Percentiles rank a stretch among this genome's conserved stretches.
Evolutionary conservation across 345 rosid species (phyloP).

Genomic region (Eucalyptus curtisii): DNA sequence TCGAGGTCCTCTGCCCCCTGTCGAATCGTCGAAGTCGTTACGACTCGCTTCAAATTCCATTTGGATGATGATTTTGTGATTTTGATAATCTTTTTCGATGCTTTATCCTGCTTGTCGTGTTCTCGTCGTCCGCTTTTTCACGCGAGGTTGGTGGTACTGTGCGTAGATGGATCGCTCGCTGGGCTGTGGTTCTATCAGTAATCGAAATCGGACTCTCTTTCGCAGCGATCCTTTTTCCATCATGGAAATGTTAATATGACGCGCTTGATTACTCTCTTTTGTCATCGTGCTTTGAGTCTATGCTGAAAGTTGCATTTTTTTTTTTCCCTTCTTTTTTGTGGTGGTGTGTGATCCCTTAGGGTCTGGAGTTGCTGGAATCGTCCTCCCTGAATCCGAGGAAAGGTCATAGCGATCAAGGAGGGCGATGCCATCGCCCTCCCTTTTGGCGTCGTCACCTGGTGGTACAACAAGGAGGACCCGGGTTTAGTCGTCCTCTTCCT

Average conservation of each 20-base stretch:
- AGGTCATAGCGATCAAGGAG: conserved; percentile 59
- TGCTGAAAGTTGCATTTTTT: not conserved
- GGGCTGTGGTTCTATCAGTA: not conserved
- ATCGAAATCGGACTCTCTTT: not conserved
- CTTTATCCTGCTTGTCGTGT: no score
- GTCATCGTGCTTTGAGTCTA: not conserved
- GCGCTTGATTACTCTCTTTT: not conserved
- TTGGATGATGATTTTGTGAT: no score
- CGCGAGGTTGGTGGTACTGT: not conserved
- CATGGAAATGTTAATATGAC: not conserved
- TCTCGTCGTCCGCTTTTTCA: not conserved
- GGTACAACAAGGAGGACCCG: conserved; percentile 73
- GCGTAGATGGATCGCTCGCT: not conserved
- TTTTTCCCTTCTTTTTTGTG: no score
- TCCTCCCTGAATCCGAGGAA: conserved; percentile 89
- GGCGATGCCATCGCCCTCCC: conserved; percentile 92
- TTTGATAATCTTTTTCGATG: no score
- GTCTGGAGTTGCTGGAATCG: conserved; percentile 69
- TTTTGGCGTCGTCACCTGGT: conserved; percentile 89
- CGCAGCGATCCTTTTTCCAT: not conserved
- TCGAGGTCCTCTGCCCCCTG: not conserved
- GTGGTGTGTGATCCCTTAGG: conserved; percentile 17
- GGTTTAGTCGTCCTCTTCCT: conserved; percentile 65
- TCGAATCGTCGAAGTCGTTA: no score
- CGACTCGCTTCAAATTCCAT: not conserved